Evolutionary conservation across 805 yeast genomes (phyloP), one percentile per base, ranked within the genome.

Genomic region (Spathaspora hagerdaliae): DNA sequence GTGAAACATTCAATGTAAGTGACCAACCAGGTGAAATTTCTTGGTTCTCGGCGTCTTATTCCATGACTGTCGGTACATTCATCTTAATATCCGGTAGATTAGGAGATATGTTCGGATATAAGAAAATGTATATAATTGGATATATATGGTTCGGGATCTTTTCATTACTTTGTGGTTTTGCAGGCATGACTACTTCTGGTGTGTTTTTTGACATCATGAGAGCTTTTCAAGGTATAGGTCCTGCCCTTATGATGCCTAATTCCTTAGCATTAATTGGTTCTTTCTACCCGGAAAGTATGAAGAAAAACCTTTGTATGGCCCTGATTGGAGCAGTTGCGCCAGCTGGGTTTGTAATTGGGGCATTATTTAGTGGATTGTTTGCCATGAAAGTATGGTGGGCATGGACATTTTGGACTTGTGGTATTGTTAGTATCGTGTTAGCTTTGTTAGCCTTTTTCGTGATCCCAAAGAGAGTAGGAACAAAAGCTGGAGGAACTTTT

Each of bases 321-420:
- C 41, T 59, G 6, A 64, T 60, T 50, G 71, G 68, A 3, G 64
- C 69, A 3, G 65, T 65, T 10, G 72, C 72, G 1, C 70, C 71
- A 2, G 42, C 51, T 8, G 72, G 71, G 3, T 64, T 61, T 42
- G 53, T 54, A 4, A 27, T 66, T 9, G 70, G 70, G 2, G 56
- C 67, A 1, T 40, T 64, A 10, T 58, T 65, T 34, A 45, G 55
- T n/a, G 62, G 60, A 5, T 40, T 60, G n/a, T 54, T 64, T 38
- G 54, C 61, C 1, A 54, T 48, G 11, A 38, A 51, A 8, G 60
- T 55, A 3, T 64, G 70, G 69, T 65, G 69, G 71, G 69, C 69
- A 1, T 64, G 69, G 69, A 45, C 52, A 0, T 63, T 59, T 42
- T 65, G 69, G 68, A 48, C 58, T 2, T 47, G 58, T 36, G 58